These are phyloP conservation scores for Monascus ruber DNA, from an alignment of 2,329 filamentous ascomycete species.

Conservation along the genomic window DNA sequence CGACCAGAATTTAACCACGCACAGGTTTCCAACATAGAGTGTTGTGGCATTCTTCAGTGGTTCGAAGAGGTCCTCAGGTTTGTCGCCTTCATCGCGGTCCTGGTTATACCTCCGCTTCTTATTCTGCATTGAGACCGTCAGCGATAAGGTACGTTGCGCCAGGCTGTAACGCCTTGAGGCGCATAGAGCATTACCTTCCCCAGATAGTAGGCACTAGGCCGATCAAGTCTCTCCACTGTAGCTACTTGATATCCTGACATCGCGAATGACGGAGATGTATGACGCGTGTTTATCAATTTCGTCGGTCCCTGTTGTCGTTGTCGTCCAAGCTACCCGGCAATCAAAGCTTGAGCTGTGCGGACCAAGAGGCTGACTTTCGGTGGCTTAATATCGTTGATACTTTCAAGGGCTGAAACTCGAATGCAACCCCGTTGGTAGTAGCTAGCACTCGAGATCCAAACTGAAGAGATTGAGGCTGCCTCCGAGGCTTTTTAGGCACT, in stretches of 20 bases:
- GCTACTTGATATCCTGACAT: slow-evolving; percentile 1
- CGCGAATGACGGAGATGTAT: background rate
- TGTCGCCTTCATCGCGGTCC: slow-evolving; percentile 47
- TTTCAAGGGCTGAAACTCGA: no score
- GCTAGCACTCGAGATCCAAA: no score
- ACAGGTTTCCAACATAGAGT: slow-evolving; percentile 95
- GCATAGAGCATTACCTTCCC: slow-evolving; percentile 53
- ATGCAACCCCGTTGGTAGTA: no score
- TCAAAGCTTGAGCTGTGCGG: no score
- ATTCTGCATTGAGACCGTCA: slow-evolving; percentile 39
- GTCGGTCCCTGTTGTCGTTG: no score
- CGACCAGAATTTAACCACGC: slow-evolving; percentile 24
- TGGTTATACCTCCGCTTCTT: slow-evolving; percentile 57
- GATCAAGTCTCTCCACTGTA: slow-evolving; percentile 86
- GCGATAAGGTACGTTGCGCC: background rate
- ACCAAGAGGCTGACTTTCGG: no score
- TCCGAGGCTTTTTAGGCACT: no score
- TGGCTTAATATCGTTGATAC: no score
- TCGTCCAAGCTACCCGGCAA: no score
- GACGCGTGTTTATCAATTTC: no score
- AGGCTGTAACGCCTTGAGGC: no score
- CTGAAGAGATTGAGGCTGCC: no score
- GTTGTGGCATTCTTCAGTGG: slow-evolving; percentile 81
- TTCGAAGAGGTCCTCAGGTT: slow-evolving; percentile 56
- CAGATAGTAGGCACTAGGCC: slow-evolving; percentile 86